Base-by-base conservation (phyloP, 2,329 filamentous ascomycete species). In the Monosporascus sp. region DNA sequence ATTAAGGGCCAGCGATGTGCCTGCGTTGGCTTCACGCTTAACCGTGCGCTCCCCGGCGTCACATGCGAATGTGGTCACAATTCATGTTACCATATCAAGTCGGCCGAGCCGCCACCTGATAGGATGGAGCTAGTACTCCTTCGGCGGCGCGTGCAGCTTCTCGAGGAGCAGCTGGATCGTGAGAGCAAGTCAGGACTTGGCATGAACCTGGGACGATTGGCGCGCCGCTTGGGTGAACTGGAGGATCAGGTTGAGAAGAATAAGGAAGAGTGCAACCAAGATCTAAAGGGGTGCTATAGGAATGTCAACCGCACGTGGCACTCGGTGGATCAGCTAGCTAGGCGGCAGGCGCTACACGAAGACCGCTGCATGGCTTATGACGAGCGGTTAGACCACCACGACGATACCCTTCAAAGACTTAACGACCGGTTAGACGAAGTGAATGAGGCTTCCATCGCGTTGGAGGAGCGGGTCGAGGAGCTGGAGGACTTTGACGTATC, bases 61-160 rank as follows among this genome's bases (percentile, higher is more conserved):
- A 75, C 70, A 20, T 85, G 81, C 60, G 75, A 81, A 49, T 85
- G 81, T 59, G 81, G 81, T 6, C 81, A 85, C 62, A 74, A 82
- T 50, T 78, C 81, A 36, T 84, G 81, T 65, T 85, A 79, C 62
- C 81, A 85, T 62, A 70, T 78, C 54, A 72, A 74, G 57, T 73
- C 73, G n/a, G 68, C 74, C 27, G 74, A 79, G 51, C 65, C 68
- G 14, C 68, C 74, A 7, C 65, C 67, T 1, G 75, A 76, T 54
- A 73, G 66, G 54, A 70, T 69, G 20, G 80, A 82, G 57, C 60
- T 81, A 24, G 77, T 78, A 37, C 69, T 71, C 22, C 70, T 83
- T 55, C 74, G 71, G 57, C 73, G 73, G 50, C 78, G 74, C 49
- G 70, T 77, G 49, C 67, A 71, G 49, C 54, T 68, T 22, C 65